Base-by-base conservation (phyloP, 1,284 basidiomycete genomes). In the Leccinum subspadiceum region DNA sequence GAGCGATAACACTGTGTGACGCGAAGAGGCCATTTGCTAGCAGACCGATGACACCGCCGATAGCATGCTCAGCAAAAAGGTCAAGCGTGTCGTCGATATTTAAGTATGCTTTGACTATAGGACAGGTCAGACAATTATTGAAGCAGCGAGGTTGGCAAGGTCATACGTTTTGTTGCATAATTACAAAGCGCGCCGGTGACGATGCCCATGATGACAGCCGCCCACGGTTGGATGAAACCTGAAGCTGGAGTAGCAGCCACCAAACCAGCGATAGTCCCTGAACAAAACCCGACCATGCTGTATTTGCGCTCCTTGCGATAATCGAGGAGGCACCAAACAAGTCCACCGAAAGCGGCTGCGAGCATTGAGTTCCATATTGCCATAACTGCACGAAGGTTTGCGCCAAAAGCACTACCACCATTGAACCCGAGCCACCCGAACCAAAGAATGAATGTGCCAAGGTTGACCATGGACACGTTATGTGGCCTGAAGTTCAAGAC, bases 371-470 rank as follows among this genome's bases (percentile, higher is more conserved):
- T 93, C 85, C 93, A 93, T 58, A 93, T 83, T 7, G 94, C 90
- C 75, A 93, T 84, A 58, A 93, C 84, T 0, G 94, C 94, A 58
- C 94, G 89, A 46, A 97, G 79, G 73, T 96, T 96, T 20, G 94
- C 94, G 58, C 92, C 93, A 69, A 94, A 94, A 8, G 94, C 91
- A 56, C 89, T 93, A 44, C 87, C 86, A 46, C 84, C 86, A 67
- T 87, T 87, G 77, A 87, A 88, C 5, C 83, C 85, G 37, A 89
- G 75, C 84, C 87, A 90, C 59, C 94, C 94, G 71, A 96, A 91
- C 94, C 94, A 97, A 60, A 97, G 87, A 65, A 97, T 83, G 65
- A 87, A 84, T 13, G 89, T 96, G 63, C 96, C 96, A 56, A 98
- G 84, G 59, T 87, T 89, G 68, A 97, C 92, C 74, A 95, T 80